Evolutionary conservation across 345 rosid species (phyloP), one percentile per base, ranked within the genome.

Genomic region (Eucalyptus cladocalyx): DNA sequence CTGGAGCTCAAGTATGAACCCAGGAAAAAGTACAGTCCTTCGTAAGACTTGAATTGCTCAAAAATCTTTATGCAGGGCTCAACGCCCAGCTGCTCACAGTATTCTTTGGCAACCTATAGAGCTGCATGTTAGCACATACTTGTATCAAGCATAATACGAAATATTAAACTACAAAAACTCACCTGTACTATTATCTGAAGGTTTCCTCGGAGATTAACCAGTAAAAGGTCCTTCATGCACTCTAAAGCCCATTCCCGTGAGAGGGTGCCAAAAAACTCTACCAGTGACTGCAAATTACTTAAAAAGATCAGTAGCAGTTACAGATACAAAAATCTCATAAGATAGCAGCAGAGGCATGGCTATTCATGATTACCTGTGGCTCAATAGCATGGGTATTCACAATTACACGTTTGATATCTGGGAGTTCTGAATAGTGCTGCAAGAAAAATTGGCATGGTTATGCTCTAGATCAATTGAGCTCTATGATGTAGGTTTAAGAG

Each of bases 351-450:
- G 83, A 76, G 87, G 86, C 87, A 91, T 48, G 43, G 51, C 53
- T 89, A 48, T 86, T 69, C 53, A 87, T 86, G 89, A 76, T 76
- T 90, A 98, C 99, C 99, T 97, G 99, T 42, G 99, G 99, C 95
- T 98, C 99, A 90, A 98, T 98, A 60, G 98, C 99, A 96, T 98
- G 99, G 40, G 99, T 98, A 91, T 98, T 97, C 90, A 98, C 99
- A 56, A 98, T 98, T 43, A 98, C 98, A 94, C 99, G 99, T 91
- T 98, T 98, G 90, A 98, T 96, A 94, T 98, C 99, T 19, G 99
- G 97, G 91, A 98, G 91, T 93, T 98, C 99, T 7, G 97, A 87
- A 92, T 97, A 98, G 91, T 98, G 99, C 99, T 97, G 98, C 96
- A 95, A 90, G 48, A 43, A 21, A 90, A 90, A 87, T 53, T 72